Conservation (phyloP, 73 alveolate species). For the Halteria grandinella region DNA sequence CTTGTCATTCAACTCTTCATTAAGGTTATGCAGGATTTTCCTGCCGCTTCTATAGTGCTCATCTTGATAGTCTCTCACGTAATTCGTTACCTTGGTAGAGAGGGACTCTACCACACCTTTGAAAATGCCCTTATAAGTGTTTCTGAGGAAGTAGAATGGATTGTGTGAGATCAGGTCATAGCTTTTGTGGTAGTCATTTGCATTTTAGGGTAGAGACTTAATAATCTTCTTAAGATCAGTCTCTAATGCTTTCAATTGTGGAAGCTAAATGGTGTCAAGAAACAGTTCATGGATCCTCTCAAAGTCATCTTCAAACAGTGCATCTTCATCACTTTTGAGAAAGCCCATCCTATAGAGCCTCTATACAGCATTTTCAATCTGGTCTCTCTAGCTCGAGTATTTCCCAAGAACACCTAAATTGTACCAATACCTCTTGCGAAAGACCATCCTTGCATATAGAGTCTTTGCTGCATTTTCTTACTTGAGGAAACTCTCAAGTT, state of each 20-base stretch:
- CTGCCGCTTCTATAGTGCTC: constrained; percentile 24
- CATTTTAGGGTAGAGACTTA: neutral
- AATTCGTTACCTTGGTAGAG: constrained; percentile 1
- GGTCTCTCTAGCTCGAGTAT: constrained; percentile 9
- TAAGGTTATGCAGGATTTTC: neutral
- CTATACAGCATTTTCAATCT: neutral
- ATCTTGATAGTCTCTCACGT: constrained; percentile 9
- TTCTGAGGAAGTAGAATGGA: neutral
- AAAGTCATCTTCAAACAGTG: constrained; percentile 25
- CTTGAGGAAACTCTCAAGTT: neutral
- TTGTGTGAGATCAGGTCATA: constrained; percentile 31
- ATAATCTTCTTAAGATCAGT: constrained; percentile 9
- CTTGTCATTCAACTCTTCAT: constrained; percentile 14
- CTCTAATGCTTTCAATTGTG: constrained; percentile 5
- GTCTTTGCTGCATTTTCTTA: constrained; percentile 11
- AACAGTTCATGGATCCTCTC: constrained; percentile 45
- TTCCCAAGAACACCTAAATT: neutral
- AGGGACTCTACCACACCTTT: neutral
- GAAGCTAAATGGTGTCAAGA: neutral
- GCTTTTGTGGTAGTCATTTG: neutral
- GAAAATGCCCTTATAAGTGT: constrained; percentile 23
- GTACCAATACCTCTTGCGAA: constrained; percentile 57
- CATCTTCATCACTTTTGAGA: constrained; percentile 42
- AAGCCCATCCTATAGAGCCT: constrained; percentile 21
- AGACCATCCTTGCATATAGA: constrained; percentile 49